phyloP scores from a whole-genome alignment of 2,329 filamentous ascomycete genomes.

The Orbilia quercus region DNA sequence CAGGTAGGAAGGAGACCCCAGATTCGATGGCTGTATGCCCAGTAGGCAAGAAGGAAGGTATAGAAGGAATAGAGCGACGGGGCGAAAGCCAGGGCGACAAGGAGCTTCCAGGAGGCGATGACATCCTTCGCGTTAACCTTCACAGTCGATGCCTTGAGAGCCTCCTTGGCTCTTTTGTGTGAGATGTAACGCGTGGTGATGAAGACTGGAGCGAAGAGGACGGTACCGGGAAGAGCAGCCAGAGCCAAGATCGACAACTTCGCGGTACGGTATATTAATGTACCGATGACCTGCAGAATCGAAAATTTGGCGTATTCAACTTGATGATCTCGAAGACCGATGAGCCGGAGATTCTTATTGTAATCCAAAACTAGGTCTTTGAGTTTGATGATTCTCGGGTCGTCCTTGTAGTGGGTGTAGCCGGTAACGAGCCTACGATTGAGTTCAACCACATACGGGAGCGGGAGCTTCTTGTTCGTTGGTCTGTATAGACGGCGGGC shows the following conservation, averaged over 20 bases:
- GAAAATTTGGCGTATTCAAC: constrained; percentile 90
- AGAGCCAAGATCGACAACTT: constrained; percentile 82
- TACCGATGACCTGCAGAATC: constrained; percentile 77
- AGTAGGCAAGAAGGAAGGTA: constrained; percentile 77
- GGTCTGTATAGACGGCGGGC: constrained; percentile 93
- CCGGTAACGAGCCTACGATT: constrained; percentile 91
- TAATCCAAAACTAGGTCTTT: constrained; percentile 82
- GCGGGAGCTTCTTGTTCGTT: constrained; percentile 89
- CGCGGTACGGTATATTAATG: constrained; percentile 79
- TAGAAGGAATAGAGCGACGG: constrained; percentile 86
- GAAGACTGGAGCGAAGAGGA: constrained; percentile 90
- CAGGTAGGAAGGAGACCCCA: constrained; percentile 83
- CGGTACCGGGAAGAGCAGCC: constrained; percentile 83
- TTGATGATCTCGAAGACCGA: constrained; percentile 92
- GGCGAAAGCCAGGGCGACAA: constrained; percentile 85
- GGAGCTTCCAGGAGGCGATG: constrained; percentile 92
- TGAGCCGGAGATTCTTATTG: constrained; percentile 84
- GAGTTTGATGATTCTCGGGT: constrained; percentile 81
- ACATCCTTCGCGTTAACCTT: constrained; percentile 90
- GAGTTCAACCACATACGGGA: constrained; percentile 92
- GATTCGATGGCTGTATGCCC: constrained; percentile 82
- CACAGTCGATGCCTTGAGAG: constrained; percentile 84
- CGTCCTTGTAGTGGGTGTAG: constrained; percentile 91
- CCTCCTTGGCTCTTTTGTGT: constrained; percentile 81
- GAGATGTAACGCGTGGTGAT: constrained; percentile 85